phyloP scores from a whole-genome alignment of 495 filamentous ascomycete genomes.

The Penicillium riverlandense region DNA sequence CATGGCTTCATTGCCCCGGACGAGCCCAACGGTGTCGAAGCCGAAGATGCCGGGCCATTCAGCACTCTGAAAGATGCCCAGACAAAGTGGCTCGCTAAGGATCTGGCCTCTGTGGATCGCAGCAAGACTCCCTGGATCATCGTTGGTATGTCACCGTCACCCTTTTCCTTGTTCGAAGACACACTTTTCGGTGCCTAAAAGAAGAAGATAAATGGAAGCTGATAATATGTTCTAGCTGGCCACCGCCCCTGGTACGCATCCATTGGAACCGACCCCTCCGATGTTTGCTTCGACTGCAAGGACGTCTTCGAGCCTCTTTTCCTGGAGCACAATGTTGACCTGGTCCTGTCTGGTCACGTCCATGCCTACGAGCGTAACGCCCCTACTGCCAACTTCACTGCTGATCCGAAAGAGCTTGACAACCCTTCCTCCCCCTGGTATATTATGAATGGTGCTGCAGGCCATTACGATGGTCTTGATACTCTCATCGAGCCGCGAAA shows the following conservation, averaged over 20 bases:
- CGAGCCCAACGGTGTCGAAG: slow-evolving; percentile 26
- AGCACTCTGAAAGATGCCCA: slow-evolving; percentile 29
- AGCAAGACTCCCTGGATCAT: slow-evolving; percentile 37
- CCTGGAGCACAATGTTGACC: slow-evolving; percentile 44
- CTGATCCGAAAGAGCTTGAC: slow-evolving; percentile 25
- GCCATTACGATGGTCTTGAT: slow-evolving; percentile 28
- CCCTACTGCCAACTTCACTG: slow-evolving; percentile 20
- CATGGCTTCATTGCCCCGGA: slow-evolving; percentile 42
- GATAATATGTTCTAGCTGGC: too few species aligned
- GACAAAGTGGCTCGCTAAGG: slow-evolving; percentile 37
- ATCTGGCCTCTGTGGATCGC: slow-evolving; percentile 41
- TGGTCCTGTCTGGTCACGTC: slow-evolving; percentile 44
- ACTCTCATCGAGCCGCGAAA: not conserved
- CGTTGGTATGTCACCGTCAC: too few species aligned
- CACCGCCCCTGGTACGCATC: slow-evolving; percentile 48
- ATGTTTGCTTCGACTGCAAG: slow-evolving; percentile 43
- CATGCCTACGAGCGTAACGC: slow-evolving; percentile 38
- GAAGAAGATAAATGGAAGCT: too few species aligned
- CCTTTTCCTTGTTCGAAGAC: too few species aligned
- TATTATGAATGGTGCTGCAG: slow-evolving; percentile 27
- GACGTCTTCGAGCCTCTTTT: slow-evolving; percentile 45
- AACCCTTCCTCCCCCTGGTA: slow-evolving; percentile 42
- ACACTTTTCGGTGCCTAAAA: too few species aligned
- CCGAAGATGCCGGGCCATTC: slow-evolving; percentile 36
- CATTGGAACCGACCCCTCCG: slow-evolving; percentile 6